A percentile compares a stretch with the other conserved stretches of the same genome.
Conservation (phyloP, 805 yeast species). For the Suhomyces sp. region DNA sequence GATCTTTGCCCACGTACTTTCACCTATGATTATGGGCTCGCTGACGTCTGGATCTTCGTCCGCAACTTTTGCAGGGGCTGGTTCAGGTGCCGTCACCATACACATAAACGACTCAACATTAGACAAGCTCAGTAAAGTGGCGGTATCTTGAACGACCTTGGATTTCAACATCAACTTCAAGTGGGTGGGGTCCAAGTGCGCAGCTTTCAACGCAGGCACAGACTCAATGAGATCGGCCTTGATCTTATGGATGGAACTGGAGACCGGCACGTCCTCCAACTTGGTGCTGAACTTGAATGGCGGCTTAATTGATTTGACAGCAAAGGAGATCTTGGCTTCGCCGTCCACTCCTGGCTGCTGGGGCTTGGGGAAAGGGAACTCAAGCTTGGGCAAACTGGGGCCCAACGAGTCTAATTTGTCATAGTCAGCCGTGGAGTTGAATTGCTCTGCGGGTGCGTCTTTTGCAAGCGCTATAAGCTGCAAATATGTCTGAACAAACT, state of each 20-base stretch:
- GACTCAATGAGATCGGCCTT: slow-evolving; percentile 35
- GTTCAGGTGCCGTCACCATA: slow-evolving; percentile 1
- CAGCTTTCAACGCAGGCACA: slow-evolving; percentile 21
- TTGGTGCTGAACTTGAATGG: slow-evolving; percentile 56
- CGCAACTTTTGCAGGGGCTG: background rate
- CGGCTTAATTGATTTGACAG: slow-evolving; percentile 64
- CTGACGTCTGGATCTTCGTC: slow-evolving; percentile 9
- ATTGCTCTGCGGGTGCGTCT: slow-evolving; percentile 31
- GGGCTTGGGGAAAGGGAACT: slow-evolving; percentile 29
- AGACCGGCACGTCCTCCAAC: slow-evolving; percentile 20
- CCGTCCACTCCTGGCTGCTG: background rate
- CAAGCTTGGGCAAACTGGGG: slow-evolving; percentile 48
- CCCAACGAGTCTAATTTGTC: slow-evolving; percentile 33
- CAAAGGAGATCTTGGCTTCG: slow-evolving; percentile 20
- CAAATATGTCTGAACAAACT: slow-evolving; percentile 48
- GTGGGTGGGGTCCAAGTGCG: slow-evolving; percentile 32
- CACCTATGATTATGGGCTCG: slow-evolving; percentile 8
- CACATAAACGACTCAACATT: slow-evolving; percentile 2
- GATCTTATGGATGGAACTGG: slow-evolving; percentile 34
- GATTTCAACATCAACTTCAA: slow-evolving; percentile 58
- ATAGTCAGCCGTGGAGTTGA: slow-evolving; percentile 31
- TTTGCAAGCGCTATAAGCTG: slow-evolving; percentile 46
- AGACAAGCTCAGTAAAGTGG: slow-evolving; percentile 28
- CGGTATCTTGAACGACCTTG: slow-evolving; percentile 56
- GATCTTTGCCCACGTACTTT: slow-evolving; percentile 19